Evolutionary conservation across 352 stramenopile genomes (phyloP), one percentile per base, ranked within the genome.

Genomic region (Phytophthora niederhauseri): DNA sequence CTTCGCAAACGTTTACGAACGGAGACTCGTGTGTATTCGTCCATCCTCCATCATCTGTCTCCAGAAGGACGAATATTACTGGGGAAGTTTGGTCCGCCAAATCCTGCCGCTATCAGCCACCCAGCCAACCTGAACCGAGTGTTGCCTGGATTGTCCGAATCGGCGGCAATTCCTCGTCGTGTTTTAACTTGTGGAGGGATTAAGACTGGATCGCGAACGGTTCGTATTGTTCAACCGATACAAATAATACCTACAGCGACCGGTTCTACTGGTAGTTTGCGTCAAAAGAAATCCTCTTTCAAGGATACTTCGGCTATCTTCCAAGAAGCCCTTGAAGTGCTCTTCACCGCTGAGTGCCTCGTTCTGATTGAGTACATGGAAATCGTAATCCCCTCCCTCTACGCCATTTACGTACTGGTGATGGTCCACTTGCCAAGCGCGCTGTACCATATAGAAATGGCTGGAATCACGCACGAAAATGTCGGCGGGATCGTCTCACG

Each of bases 331-430:
- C 38, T 55, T 26, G 43, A 75, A 57, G 34, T 69, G 2, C 41
- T 67, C 8, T 81, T 72, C 56, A 59, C 68, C 8, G 57, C 56
- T 12, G 66, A 77, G 34, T 81, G 72, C 51, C 28, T 73, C 52
- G 41, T 70, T 28, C 60, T 81, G 0, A 50, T 73, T 8, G 73
- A 81, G 56, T 77, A 76, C 53, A 20, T 67, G 19, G 73, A 81
- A 26, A 55, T 77, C 48, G 54, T 48, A 5, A 20, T 77, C 14
- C 73, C 73, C 0, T 26, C 74, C 2, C 55, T 75, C 14, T 77
- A 77, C 57, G 63, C n/a, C 14, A 38, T 24, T 8, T 77, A 36
- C 9, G 55, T 58, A 38, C 1, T 55, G 15, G 8, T 43, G 1
- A 60, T 75, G 61, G 12, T 52, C 0, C 15, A 61, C 11, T 38